These are phyloP conservation scores for Alliaria petiolata DNA, from an alignment of 345 rosid species.

Conservation along the genomic window DNA sequence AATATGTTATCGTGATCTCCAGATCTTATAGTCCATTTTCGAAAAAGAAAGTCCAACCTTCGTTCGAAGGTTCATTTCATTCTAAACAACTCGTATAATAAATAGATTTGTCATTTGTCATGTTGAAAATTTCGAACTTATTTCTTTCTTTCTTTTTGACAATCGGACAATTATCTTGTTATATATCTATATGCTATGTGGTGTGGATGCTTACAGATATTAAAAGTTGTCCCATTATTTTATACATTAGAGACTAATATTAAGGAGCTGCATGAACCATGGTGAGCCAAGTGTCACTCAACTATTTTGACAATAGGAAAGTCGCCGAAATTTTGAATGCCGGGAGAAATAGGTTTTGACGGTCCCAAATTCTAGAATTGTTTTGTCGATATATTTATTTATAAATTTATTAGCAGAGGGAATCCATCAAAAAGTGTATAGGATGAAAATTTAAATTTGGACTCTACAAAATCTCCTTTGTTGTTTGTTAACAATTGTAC, in stretches of 20 bases:
- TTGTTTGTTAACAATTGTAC: too few species aligned
- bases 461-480: not conserved
- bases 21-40: not conserved
- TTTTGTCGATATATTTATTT: not conserved
- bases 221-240: not conserved
- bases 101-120: not conserved
- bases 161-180: not conserved
- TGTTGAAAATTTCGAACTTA: not conserved
- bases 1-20: not conserved
- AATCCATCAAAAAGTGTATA: not conserved
- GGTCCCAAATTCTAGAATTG: conserved; percentile 2
- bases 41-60: not conserved
- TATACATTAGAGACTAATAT: not conserved
- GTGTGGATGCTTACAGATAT: not conserved
- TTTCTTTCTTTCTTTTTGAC: not conserved
- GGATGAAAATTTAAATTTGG: not conserved
- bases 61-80: not conserved
- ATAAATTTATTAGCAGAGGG: too few species aligned
- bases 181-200: not conserved
- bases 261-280: conserved; percentile 1
- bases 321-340: conserved; percentile 9
- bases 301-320: not conserved
- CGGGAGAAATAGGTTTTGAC: not conserved
- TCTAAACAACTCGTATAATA: not conserved
- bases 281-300: conserved; percentile 22